Conservation (phyloP, 2,329 filamentous ascomycete genomes). For the Aspergillus fischeri region DNA sequence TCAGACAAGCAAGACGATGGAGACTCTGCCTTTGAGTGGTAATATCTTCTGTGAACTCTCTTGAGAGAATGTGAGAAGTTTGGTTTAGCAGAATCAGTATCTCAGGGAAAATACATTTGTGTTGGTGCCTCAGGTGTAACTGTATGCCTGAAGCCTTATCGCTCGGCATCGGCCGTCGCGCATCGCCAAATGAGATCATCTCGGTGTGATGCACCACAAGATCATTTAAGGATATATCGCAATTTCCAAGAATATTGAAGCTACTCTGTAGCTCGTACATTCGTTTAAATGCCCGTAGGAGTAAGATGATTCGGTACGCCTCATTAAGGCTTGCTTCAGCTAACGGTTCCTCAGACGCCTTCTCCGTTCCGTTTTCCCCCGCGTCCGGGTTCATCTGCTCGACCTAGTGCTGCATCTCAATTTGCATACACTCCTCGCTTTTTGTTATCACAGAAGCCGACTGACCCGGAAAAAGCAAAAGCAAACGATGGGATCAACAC, state of each 20-base stretch:
- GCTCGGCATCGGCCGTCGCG: background rate
- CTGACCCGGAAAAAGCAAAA: slow-evolving; percentile 2
- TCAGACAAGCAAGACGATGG: background rate
- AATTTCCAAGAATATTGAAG: background rate
- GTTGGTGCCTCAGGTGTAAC: background rate
- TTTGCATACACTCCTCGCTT: slow-evolving; percentile 34
- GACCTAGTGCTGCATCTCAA: slow-evolving; percentile 24
- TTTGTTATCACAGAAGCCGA: slow-evolving; percentile 23
- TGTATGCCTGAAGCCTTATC: background rate
- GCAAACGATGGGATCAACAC: slow-evolving; percentile 12
- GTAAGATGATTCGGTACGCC: slow-evolving; percentile 3
- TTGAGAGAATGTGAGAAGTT: background rate
- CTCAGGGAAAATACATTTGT: too few species aligned
- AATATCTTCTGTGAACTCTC: background rate
- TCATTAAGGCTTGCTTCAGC: background rate
- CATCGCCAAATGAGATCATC: background rate
- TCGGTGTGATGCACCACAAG: background rate
- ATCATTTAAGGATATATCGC: background rate
- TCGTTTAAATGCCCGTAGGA: slow-evolving; percentile 13
- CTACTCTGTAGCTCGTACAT: background rate
- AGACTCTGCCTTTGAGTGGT: background rate
- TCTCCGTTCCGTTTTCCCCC: slow-evolving; percentile 26
- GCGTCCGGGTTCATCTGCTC: slow-evolving; percentile 15
- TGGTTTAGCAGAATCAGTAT: background rate
- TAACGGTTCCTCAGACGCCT: slow-evolving; percentile 6